These are phyloP conservation scores for Malbranchea zuffiana DNA, from an alignment of 2,329 filamentous ascomycete species.

Conservation along the genomic window DNA sequence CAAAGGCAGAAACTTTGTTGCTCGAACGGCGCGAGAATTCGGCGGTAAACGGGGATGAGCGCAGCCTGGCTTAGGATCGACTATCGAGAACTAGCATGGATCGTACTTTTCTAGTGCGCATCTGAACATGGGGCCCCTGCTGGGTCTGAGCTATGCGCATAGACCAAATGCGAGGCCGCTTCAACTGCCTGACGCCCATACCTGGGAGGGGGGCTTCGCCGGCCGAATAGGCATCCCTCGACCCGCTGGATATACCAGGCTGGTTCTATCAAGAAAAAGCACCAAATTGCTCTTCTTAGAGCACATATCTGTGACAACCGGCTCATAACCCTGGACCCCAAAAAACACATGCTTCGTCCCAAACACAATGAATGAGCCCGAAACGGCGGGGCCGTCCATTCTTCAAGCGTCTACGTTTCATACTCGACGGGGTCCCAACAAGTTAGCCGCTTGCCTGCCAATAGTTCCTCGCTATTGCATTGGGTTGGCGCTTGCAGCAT, in stretches of 20 bases:
- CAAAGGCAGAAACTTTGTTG: constrained; percentile 2
- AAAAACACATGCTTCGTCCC: background rate
- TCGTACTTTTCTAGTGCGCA: no score
- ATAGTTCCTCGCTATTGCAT: constrained; percentile 3
- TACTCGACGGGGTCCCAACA: constrained; percentile 7
- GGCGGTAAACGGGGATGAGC: no score
- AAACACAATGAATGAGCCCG: constrained; percentile 1
- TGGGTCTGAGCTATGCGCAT: background rate
- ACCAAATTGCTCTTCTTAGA: background rate
- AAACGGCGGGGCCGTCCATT: constrained; percentile 8
- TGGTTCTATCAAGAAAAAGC: constrained; percentile 3
- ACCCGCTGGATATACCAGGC: no score
- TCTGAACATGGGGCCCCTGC: constrained; percentile 1
- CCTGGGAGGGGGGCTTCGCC: background rate
- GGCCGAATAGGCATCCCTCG: no score
- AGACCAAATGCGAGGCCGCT: background rate
- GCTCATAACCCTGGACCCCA: background rate
- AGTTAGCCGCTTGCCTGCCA: constrained; percentile 8
- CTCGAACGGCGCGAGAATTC: no score
- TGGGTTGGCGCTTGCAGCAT: constrained; percentile 7
- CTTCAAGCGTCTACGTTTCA: constrained; percentile 8
- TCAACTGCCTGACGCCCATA: background rate
- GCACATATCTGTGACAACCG: background rate
- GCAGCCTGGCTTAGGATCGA: no score
- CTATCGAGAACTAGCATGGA: no score